A percentile compares a stretch with the other conserved stretches of the same genome.
phyloP scores from a whole-genome alignment of 164 flowering plant species.

The Dillenia suffruticosa region DNA sequence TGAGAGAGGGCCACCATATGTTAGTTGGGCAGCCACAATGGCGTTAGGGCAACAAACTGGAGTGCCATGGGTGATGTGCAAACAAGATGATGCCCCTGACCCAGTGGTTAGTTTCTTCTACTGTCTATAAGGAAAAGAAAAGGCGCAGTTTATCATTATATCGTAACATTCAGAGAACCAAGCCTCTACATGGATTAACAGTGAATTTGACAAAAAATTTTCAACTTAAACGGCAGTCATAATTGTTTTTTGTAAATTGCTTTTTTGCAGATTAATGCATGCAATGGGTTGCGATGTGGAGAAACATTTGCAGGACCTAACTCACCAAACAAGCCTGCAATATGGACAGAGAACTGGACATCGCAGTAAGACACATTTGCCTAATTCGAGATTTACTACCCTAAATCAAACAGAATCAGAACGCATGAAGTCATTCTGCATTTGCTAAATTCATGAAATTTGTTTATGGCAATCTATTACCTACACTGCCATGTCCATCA shows the following conservation, averaged over 20 bases:
- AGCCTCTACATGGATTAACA: no score
- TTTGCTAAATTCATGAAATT: no score
- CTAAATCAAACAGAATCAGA: no score
- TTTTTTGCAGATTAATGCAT: constrained; percentile 76
- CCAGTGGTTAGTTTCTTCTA: constrained; percentile 59
- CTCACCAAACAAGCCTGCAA: constrained; percentile 72
- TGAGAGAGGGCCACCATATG: constrained; percentile 52
- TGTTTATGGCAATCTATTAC: background rate
- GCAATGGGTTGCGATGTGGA: constrained; percentile 86
- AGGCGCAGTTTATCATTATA: no score
- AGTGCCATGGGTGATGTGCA: constrained; percentile 94
- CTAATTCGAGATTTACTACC: background rate
- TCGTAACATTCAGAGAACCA: no score
- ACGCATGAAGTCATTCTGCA: no score
- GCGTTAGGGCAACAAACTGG: constrained; percentile 74
- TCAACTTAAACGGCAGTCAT: no score
- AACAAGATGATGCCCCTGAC: constrained; percentile 86
- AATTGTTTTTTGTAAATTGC: background rate
- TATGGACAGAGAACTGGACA: constrained; percentile 99
- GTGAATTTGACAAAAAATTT: no score
- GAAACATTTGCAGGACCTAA: constrained; percentile 88
- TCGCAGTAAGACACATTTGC: constrained; percentile 40
- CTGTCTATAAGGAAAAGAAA: no score
- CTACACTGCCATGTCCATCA: background rate
- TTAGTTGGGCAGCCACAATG: constrained; percentile 77